Conservation (phyloP, 1,284 basidiomycete species). For the Lentinus polychrous region DNA sequence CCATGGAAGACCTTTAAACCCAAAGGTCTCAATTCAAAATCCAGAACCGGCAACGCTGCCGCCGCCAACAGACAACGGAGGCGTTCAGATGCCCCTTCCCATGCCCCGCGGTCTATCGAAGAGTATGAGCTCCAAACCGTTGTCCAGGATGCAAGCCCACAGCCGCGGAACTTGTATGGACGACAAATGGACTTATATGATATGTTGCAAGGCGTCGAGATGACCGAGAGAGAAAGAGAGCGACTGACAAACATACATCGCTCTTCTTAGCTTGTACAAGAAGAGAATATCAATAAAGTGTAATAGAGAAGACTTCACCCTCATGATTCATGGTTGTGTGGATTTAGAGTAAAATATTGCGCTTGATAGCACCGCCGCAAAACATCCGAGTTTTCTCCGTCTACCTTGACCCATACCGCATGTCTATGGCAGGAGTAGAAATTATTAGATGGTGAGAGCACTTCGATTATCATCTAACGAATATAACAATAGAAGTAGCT, state of each 20-base stretch:
- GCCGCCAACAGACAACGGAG: neutral
- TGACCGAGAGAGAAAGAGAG: neutral
- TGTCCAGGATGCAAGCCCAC: too few relatives aligned
- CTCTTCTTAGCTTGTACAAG: neutral
- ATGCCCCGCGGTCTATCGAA: too few relatives aligned
- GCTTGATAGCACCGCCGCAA: too few relatives aligned
- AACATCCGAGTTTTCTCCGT: too few relatives aligned
- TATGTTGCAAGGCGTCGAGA: neutral
- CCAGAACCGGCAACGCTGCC: neutral
- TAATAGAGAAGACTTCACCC: neutral
- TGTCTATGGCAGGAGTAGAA: too few relatives aligned
- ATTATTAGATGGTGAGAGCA: neutral
- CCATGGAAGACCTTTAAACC: slow-evolving; percentile 15
- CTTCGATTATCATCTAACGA: slow-evolving; percentile 4
- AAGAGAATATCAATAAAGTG: neutral
- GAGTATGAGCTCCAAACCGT: too few relatives aligned
- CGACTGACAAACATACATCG: slow-evolving; percentile 3
- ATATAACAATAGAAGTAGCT: slow-evolving; percentile 1
- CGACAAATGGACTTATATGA: neutral
- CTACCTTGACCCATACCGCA: too few relatives aligned
- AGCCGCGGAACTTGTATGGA: neutral
- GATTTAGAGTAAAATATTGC: too few relatives aligned
- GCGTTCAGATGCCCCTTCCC: too few relatives aligned
- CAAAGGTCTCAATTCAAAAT: neutral
- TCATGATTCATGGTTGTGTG: too few relatives aligned